Conservation (phyloP, 2,329 filamentous ascomycete species). For the Helotiales sp. region DNA sequence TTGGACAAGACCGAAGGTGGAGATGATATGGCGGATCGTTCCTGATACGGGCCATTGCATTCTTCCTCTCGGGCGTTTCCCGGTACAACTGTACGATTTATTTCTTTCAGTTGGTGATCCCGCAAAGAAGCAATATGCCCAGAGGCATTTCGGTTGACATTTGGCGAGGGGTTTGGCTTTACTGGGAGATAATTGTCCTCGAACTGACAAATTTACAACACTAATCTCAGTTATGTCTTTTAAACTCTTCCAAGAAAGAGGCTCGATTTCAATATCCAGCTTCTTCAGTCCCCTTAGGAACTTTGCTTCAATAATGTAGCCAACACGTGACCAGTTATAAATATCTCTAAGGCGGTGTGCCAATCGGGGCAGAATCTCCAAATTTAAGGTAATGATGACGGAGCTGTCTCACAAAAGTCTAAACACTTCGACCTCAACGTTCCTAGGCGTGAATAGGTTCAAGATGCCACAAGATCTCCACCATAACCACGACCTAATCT, state of each 20-base stretch:
- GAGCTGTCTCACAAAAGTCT: conserved; percentile 5
- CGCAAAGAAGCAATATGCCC: too few species aligned
- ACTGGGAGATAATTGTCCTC: too few species aligned
- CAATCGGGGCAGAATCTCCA: not conserved
- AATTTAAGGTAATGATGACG: conserved; percentile 7
- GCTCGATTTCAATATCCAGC: too few species aligned
- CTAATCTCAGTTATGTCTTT: not conserved
- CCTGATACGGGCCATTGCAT: not conserved
- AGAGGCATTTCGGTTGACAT: too few species aligned
- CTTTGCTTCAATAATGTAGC: not conserved
- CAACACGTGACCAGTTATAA: not conserved
- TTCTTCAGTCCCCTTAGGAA: too few species aligned
- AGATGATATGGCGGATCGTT: too few species aligned
- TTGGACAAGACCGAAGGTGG: too few species aligned
- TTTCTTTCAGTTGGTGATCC: too few species aligned
- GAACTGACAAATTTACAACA: too few species aligned
- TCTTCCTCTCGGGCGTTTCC: not conserved
- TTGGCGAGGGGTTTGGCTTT: too few species aligned
- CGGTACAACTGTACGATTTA: too few species aligned
- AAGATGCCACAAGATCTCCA: conserved; percentile 27
- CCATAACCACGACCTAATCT: conserved; percentile 12
- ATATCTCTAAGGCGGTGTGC: not conserved
- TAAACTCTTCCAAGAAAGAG: not conserved
- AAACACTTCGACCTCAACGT: not conserved
- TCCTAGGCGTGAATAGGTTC: not conserved